phyloP scores from a whole-genome alignment of 2,329 filamentous ascomycete species.

The Eutypa lata region DNA sequence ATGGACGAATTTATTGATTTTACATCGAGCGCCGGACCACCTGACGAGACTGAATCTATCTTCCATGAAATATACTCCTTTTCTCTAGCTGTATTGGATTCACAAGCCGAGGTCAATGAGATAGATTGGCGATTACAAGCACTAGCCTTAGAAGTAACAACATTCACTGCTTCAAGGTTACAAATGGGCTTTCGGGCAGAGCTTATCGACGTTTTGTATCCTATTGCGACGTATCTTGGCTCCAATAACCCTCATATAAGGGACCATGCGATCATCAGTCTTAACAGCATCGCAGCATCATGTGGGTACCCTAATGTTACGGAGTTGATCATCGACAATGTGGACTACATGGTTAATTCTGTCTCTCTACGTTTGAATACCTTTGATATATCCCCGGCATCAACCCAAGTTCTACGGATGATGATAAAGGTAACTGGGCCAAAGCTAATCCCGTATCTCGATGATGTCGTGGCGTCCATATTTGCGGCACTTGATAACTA shows the following conservation, averaged over 20 bases:
- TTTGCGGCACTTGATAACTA: slow-evolving; percentile 93
- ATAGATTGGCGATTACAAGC: slow-evolving; percentile 72
- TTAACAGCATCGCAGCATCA: slow-evolving; percentile 74
- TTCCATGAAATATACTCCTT: slow-evolving; percentile 68
- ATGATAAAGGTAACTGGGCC: slow-evolving; percentile 88
- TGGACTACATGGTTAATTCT: slow-evolving; percentile 94
- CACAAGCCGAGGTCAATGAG: slow-evolving; percentile 45
- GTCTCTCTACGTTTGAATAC: slow-evolving; percentile 85
- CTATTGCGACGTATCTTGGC: slow-evolving; percentile 83
- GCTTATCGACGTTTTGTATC: slow-evolving; percentile 87
- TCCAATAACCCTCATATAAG: slow-evolving; percentile 66
- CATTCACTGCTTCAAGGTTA: slow-evolving; percentile 68
- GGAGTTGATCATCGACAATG: slow-evolving; percentile 82
- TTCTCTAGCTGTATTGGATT: slow-evolving; percentile 60
- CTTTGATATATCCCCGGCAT: slow-evolving; percentile 87
- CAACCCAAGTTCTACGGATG: slow-evolving; percentile 87
- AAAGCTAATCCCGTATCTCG: slow-evolving; percentile 77
- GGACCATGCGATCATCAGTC: slow-evolving; percentile 75
- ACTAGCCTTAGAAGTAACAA: slow-evolving; percentile 76
- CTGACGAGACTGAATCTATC: slow-evolving; percentile 42
- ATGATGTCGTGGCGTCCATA: slow-evolving; percentile 86
- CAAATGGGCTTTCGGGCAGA: slow-evolving; percentile 73
- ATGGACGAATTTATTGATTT: slow-evolving; percentile 66
- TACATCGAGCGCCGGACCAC: slow-evolving; percentile 34
- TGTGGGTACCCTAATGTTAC: slow-evolving; percentile 75